Conservation (phyloP, 768 basidiomycete genomes). For the Tremella mesenterica region DNA sequence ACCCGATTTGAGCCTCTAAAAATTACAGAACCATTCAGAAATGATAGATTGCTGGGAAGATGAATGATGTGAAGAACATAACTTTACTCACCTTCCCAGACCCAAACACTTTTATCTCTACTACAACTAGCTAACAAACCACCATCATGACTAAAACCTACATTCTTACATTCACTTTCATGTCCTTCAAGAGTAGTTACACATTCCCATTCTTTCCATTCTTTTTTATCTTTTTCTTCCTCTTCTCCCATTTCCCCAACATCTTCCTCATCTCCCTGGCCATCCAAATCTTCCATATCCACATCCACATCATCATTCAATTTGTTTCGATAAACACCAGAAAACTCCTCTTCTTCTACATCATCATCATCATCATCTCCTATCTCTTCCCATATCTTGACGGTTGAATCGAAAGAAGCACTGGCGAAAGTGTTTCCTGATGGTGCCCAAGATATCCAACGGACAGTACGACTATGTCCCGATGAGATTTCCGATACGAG, state of each 20-base stretch:
- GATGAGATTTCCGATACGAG: slow-evolving; percentile 63
- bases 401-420: slow-evolving; percentile 85
- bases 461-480: slow-evolving; percentile 78
- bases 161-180: slow-evolving; percentile 89
- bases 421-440: slow-evolving; percentile 78
- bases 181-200: slow-evolving; percentile 81
- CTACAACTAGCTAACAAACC: slow-evolving; percentile 85
- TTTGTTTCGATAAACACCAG: slow-evolving; percentile 21
- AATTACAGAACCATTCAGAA: no score
- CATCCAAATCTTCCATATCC: not conserved
- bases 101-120: slow-evolving; percentile 95
- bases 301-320: slow-evolving; percentile 1
- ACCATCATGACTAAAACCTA: slow-evolving; percentile 69
- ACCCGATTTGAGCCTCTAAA: no score
- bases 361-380: slow-evolving; percentile 46
- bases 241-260: slow-evolving; percentile 16
- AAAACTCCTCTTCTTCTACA: slow-evolving; percentile 24
- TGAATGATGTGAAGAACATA: not conserved
- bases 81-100: slow-evolving; percentile 76
- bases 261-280: slow-evolving; percentile 56
- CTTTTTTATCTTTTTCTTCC: slow-evolving; percentile 56
- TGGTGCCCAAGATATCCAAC: slow-evolving; percentile 79
- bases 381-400: slow-evolving; percentile 80
- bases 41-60: not conserved
- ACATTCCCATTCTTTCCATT: slow-evolving; percentile 82